Evolutionary conservation across 2,329 filamentous ascomycete species (phyloP), one percentile per base, ranked within the genome.

Genomic region (Colletotrichum noveboracense): DNA sequence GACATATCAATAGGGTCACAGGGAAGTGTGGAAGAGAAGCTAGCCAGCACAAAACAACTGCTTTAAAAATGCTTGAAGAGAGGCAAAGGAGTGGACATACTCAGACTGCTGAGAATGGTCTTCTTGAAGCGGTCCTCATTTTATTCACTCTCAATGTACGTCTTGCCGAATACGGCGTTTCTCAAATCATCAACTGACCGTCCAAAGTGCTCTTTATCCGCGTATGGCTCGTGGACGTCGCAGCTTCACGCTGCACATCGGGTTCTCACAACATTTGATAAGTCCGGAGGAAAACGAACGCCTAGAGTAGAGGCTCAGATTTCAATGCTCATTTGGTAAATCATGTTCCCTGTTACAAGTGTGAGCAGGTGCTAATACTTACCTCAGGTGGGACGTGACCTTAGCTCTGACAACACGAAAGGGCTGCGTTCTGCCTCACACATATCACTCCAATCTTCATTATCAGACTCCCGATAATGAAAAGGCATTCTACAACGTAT

Each of bases 141-240:
- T 67, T 84, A 7, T 81, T 84, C 72, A 84, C 82, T 18, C 70
- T 84, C 9, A 82, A 84, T 55, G 83, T 81, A 77, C 66, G 81
- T 71, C 6, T 18, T n/a, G 7, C 13, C 4, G 26, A 10, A 18
- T 34, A 2, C 0, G 7, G 18, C 8, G 18, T 24, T 26, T 61
- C 14, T 9, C 65, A 48, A 4, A 55, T 8, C 61, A n/a, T 30
- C 24, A 32, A 13, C 12, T 43, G 18, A 43, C 26, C 13, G 66
- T 12, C 38, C 14, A 58, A 32, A 84, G 83, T 83, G 81, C 32
- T 81, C 82, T 5, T 80, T 80, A 2, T 84, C 83, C 4, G 83
- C 82, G 3, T 77, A 80, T n/a, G 82, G 83, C 4, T 78, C 77
- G 12, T 84, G 82, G 83, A 60, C 71, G 1, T 78, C 68, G 32